Percentiles rank a stretch among this genome's conserved stretches.
phyloP scores from a whole-genome alignment of 352 stramenopile species.

The Phytophthora pini region DNA sequence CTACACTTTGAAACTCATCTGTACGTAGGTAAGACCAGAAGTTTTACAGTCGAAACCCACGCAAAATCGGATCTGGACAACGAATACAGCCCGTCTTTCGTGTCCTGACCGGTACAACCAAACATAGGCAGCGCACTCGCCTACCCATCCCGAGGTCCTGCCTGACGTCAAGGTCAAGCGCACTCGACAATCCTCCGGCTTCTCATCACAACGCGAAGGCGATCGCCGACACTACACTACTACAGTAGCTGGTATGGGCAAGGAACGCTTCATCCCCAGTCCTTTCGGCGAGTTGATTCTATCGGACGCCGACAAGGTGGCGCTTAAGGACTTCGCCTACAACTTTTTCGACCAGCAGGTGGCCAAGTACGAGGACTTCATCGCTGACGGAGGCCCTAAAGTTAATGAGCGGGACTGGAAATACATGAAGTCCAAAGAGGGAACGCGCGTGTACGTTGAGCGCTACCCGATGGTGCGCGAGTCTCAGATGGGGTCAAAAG shows the following conservation, averaged over 20 bases:
- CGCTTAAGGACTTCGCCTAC: conserved; percentile 29
- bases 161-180: conserved; percentile 3
- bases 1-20: not conserved
- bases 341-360: conserved; percentile 33
- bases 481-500: conserved; percentile 21
- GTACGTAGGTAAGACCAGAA: not conserved
- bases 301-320: conserved; percentile 16
- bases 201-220: not conserved
- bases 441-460: conserved; percentile 37
- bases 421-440: conserved; percentile 39
- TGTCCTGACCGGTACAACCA: conserved; percentile 9
- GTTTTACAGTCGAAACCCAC: conserved; percentile 2
- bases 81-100: not conserved
- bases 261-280: conserved; percentile 31
- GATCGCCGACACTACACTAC: not conserved
- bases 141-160: conserved; percentile 3
- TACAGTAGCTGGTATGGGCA: conserved; percentile 8
- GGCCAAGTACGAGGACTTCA: conserved; percentile 48
- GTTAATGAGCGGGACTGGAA: conserved; percentile 40
- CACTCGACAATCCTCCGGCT: conserved; percentile 29
- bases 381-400: conserved; percentile 20
- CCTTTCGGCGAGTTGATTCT: conserved; percentile 28
- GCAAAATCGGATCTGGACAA: conserved; percentile 3
- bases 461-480: conserved; percentile 21
- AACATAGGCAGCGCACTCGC: not conserved